Percentiles rank a stretch among this genome's conserved stretches.
These are phyloP conservation scores for Parathielavia appendiculata DNA, from an alignment of 495 filamentous ascomycete species.

Conservation along the genomic window DNA sequence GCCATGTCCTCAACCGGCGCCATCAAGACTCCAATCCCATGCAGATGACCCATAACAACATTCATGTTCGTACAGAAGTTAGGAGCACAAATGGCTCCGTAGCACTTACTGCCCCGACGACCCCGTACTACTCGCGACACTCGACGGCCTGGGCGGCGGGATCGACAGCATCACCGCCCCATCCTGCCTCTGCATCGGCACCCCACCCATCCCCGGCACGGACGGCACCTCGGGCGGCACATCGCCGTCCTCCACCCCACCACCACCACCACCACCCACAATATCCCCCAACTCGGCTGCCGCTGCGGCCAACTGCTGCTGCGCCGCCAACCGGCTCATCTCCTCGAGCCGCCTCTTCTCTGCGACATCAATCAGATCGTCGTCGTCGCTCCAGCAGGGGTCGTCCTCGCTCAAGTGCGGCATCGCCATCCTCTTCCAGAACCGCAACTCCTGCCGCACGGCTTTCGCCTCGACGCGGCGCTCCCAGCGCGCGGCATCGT, in stretches of 20 bases:
- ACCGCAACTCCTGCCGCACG: slow-evolving; percentile 45
- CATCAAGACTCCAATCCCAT: slow-evolving; percentile 3
- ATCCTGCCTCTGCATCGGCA: slow-evolving; percentile 45
- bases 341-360: slow-evolving; percentile 47
- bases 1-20: neutral
- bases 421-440: slow-evolving; percentile 55
- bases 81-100: neutral
- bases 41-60: neutral
- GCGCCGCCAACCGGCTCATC: slow-evolving; percentile 31
- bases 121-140: slow-evolving; percentile 39
- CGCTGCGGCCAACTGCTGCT: slow-evolving; percentile 36
- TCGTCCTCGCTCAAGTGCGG: slow-evolving; percentile 46
- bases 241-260: slow-evolving; percentile 8
- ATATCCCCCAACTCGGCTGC: slow-evolving; percentile 16
- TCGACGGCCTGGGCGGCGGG: slow-evolving; percentile 40
- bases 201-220: slow-evolving; percentile 34
- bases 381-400: slow-evolving; percentile 51
- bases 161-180: slow-evolving; percentile 23
- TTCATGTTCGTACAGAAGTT: neutral
- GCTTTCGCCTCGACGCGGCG: slow-evolving; percentile 41
- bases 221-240: slow-evolving; percentile 15
- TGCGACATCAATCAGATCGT: slow-evolving; percentile 49
- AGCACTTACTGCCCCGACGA: slow-evolving; percentile 32
- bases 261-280: slow-evolving; percentile 1
- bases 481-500: slow-evolving; percentile 44